Conservation (phyloP, 2,329 filamentous ascomycete species). For the Fusarium tjaetaba region DNA sequence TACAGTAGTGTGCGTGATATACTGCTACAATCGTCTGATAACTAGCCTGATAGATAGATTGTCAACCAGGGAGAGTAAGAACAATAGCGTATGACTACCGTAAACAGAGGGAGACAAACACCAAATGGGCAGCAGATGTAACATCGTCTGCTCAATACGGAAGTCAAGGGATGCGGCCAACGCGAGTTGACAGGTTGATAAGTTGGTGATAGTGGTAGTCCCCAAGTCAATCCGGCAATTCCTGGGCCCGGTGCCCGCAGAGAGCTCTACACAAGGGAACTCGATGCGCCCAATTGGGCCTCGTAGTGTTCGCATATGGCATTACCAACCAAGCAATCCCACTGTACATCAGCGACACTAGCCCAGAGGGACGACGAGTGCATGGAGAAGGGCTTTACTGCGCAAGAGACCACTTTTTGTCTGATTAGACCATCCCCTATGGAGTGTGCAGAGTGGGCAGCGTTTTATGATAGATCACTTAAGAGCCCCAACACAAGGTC, state of each 20-base stretch:
- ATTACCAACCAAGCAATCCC: neutral
- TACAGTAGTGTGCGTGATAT: conserved; percentile 30
- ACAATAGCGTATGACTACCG: neutral
- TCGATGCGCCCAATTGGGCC: neutral
- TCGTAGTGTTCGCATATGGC: neutral
- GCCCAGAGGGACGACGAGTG: conserved; percentile 1
- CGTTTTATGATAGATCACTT: conserved; percentile 36
- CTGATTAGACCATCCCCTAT: conserved; percentile 38
- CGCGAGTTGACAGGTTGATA: neutral
- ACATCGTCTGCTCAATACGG: neutral
- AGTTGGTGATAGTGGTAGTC: neutral
- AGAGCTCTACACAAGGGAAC: neutral
- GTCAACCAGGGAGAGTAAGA: conserved; percentile 6
- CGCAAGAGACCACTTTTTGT: conserved; percentile 30
- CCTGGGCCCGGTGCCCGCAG: neutral
- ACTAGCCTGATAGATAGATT: conserved; percentile 2
- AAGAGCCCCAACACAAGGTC: conserved; percentile 15
- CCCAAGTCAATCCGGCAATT: neutral
- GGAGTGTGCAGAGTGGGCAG: conserved; percentile 6
- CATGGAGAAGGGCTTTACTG: conserved; percentile 14
- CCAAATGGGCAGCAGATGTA: conserved; percentile 7
- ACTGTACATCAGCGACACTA: conserved; percentile 29
- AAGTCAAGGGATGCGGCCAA: conserved; percentile 10
- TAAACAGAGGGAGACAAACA: conserved; percentile 24
- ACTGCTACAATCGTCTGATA: conserved; percentile 8